Evolutionary conservation across 257 asterid genomes (phyloP).

Genomic region (Capsicum baccatum): DNA sequence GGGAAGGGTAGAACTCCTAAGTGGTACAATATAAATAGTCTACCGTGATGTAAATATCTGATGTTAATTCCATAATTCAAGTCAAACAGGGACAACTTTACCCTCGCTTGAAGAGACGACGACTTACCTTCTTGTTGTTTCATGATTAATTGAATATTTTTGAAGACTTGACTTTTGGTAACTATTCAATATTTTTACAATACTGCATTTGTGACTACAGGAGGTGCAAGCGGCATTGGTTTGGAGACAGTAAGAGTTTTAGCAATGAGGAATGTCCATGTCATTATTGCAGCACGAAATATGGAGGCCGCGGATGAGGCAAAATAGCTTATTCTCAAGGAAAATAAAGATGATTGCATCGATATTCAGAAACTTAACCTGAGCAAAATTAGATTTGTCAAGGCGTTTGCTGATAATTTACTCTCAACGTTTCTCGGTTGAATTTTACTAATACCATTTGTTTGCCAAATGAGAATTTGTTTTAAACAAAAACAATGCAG

Average conservation of each 20-base stretch:
- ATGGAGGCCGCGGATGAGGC: slow-evolving; percentile 78
- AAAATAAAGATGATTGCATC: slow-evolving; percentile 51
- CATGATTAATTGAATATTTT: no score
- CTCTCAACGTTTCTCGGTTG: not conserved
- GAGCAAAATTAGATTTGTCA: slow-evolving; percentile 59
- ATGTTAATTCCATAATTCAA: not conserved
- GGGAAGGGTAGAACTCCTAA: no score
- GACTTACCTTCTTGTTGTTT: no score
- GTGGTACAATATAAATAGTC: no score
- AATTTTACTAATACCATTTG: not conserved
- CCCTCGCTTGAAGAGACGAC: no score
- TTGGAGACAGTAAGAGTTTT: slow-evolving; percentile 76
- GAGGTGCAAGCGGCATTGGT: slow-evolving; percentile 89
- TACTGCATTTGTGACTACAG: slow-evolving; percentile 35
- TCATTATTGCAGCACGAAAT: slow-evolving; percentile 81
- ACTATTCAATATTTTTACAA: no score
- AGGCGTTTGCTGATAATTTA: slow-evolving; percentile 54
- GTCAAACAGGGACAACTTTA: not conserved
- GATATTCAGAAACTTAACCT: slow-evolving; percentile 76
- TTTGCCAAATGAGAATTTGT: not conserved
- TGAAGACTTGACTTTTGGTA: no score
- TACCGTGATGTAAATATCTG: no score
- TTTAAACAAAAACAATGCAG: slow-evolving; percentile 83
- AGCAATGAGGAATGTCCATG: slow-evolving; percentile 69
- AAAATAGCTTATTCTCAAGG: slow-evolving; percentile 52